phyloP scores from a whole-genome alignment of 2,329 filamentous ascomycete species.

The Fusarium sp. region DNA sequence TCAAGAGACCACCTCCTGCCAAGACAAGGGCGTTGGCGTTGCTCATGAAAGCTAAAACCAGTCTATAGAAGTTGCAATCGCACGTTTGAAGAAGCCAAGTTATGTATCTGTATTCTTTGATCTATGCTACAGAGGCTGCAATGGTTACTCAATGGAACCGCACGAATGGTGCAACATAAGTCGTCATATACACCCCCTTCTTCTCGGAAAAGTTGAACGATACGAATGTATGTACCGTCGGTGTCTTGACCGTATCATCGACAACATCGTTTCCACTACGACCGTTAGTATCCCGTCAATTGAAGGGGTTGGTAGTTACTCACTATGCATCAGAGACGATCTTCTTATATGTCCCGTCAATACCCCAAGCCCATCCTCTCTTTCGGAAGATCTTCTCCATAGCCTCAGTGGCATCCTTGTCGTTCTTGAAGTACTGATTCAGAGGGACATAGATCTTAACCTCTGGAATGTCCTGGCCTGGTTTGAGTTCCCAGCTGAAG shows the following conservation, averaged over 20 bases:
- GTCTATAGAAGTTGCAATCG: too few relatives aligned
- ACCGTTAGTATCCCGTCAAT: not conserved
- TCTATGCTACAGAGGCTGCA: not conserved
- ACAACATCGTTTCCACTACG: conserved; percentile 8
- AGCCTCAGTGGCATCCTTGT: conserved; percentile 11
- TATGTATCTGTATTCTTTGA: not conserved
- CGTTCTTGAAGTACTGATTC: conserved; percentile 36
- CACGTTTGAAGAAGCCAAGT: not conserved
- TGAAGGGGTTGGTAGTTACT: not conserved
- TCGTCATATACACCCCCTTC: conserved; percentile 26
- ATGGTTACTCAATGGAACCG: not conserved
- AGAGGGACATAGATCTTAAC: conserved; percentile 45
- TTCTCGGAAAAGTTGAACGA: conserved; percentile 25
- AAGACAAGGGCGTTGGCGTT: too few relatives aligned
- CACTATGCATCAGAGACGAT: conserved; percentile 22
- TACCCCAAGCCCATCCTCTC: conserved; percentile 25
- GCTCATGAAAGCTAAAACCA: too few relatives aligned
- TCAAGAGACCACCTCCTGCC: too few relatives aligned
- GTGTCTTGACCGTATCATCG: not conserved
- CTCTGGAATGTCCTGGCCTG: conserved; percentile 35
- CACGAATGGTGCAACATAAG: conserved; percentile 23
- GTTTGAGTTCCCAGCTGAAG: conserved; percentile 44
- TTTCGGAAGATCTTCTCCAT: conserved; percentile 26
- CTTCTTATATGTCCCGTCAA: conserved; percentile 18
- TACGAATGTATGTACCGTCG: conserved; percentile 20